Percentiles rank a stretch among this genome's conserved stretches.
These are phyloP conservation scores for Cylindrotheca closterium DNA, from an alignment of 108 stramenopile genomes.

Conservation along the genomic window DNA sequence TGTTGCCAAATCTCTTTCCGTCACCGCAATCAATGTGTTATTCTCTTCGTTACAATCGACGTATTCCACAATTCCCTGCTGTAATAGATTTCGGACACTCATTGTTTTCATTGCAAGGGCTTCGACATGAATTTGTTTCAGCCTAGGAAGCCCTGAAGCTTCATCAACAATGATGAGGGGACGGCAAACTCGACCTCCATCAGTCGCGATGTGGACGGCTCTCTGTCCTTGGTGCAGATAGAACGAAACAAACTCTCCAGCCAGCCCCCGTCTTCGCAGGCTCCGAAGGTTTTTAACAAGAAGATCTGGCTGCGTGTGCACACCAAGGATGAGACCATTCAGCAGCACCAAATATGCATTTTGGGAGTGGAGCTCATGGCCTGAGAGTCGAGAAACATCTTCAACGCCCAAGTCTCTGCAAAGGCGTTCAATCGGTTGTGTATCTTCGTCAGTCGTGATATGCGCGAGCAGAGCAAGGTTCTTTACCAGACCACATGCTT, in stretches of 20 bases:
- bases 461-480: constrained; percentile 95
- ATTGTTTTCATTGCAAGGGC: constrained; percentile 76
- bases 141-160: constrained; percentile 61
- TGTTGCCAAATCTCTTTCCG: constrained; percentile 83
- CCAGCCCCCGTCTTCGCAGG: constrained; percentile 84
- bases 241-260: constrained; percentile 97
- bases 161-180: constrained; percentile 95
- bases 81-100: constrained; percentile 73
- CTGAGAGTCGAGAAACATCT: constrained; percentile 88
- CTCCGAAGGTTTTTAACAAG: constrained; percentile 78
- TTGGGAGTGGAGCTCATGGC: constrained; percentile 88
- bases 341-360: constrained; percentile 89
- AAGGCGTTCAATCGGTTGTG: constrained; percentile 82
- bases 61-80: constrained; percentile 96
- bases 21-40: constrained; percentile 94
- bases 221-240: constrained; percentile 93
- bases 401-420: constrained; percentile 96
- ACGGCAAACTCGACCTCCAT: constrained; percentile 97
- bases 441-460: constrained; percentile 95
- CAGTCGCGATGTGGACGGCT: constrained; percentile 96
- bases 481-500: constrained; percentile 97
- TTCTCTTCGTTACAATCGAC: constrained; percentile 99
- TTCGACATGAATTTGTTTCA: constrained; percentile 86
- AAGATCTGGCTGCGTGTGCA: constrained; percentile 69
- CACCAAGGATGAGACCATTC: constrained; percentile 95